phyloP scores from a whole-genome alignment of 345 rosid species.

The Bruguiera sexangula region DNA sequence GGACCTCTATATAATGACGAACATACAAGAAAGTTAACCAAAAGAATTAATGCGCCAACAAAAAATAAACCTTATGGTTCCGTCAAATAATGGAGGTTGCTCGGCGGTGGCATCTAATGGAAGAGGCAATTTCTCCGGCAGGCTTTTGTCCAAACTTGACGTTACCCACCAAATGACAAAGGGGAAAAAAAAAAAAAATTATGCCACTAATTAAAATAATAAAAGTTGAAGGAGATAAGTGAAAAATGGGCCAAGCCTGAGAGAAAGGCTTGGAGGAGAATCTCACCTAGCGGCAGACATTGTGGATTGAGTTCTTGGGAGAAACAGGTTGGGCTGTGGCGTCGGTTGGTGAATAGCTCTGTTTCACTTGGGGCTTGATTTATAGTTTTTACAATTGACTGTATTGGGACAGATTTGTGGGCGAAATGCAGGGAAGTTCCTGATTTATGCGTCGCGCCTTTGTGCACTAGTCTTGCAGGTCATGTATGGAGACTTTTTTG shows the following conservation, averaged over 20 bases:
- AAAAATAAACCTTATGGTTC: conserved; percentile 54
- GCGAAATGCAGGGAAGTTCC: neutral
- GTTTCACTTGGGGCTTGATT: neutral
- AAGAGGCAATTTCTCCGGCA: conserved; percentile 45
- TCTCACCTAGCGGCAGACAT: neutral
- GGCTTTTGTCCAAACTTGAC: conserved; percentile 29
- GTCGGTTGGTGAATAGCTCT: neutral
- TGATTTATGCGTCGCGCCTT: no score
- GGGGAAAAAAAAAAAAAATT: no score
- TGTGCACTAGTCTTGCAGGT: no score
- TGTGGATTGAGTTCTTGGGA: neutral
- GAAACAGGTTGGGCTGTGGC: neutral
- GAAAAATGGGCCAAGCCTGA: neutral
- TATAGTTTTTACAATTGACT: neutral
- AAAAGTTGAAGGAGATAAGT: no score
- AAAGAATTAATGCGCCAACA: neutral
- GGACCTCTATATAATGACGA: neutral
- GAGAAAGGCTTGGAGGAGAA: neutral
- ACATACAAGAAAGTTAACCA: neutral
- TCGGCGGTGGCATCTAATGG: conserved; percentile 50
- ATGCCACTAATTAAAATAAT: no score
- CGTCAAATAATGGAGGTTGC: conserved; percentile 74
- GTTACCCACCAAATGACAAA: neutral
- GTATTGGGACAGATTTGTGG: neutral
- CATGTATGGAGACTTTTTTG: no score